Evolutionary conservation across 2,329 filamentous ascomycete genomes (phyloP).

Genomic region (Fonsecaea multimorphosa): DNA sequence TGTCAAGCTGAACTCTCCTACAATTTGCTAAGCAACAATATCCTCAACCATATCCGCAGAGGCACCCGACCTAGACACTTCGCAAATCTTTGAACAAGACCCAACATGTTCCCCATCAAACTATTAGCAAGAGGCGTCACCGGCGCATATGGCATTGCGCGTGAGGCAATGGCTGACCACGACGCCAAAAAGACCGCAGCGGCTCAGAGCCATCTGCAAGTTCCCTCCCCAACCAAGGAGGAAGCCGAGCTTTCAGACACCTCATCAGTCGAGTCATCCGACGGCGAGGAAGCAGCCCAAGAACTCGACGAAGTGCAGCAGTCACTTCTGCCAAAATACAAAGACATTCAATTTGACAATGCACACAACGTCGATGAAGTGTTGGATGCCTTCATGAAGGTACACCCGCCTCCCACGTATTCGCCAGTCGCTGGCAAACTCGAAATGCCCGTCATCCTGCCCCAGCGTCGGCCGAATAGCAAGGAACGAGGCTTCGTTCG

Average conservation of each 20-base stretch:
- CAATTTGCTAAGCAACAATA: background rate
- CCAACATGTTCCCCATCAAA: constrained; percentile 18
- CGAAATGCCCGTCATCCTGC: constrained; percentile 54
- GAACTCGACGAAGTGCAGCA: constrained; percentile 21
- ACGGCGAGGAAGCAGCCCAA: constrained; percentile 15
- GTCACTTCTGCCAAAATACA: background rate
- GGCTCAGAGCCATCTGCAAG: constrained; percentile 1
- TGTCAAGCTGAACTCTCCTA: background rate
- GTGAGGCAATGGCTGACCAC: constrained; percentile 15
- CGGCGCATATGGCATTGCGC: constrained; percentile 18
- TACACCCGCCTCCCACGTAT: constrained; percentile 18
- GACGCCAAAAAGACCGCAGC: constrained; percentile 11
- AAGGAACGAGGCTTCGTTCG: constrained; percentile 58
- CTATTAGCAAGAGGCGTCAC: constrained; percentile 20
- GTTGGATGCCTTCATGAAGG: constrained; percentile 14
- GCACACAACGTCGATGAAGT: constrained; percentile 19
- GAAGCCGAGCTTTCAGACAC: constrained; percentile 10
- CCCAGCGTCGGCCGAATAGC: constrained; percentile 58
- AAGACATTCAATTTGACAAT: constrained; percentile 8
- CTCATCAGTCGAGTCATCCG: constrained; percentile 12
- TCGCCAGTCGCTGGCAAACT: constrained; percentile 33
- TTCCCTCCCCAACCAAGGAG: background rate
- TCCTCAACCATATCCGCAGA: background rate
- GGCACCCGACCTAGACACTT: background rate
- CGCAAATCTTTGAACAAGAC: background rate